These are phyloP conservation scores for Hypoxylon sp. DNA, from an alignment of 2,329 filamentous ascomycete species.

Conservation along the genomic window DNA sequence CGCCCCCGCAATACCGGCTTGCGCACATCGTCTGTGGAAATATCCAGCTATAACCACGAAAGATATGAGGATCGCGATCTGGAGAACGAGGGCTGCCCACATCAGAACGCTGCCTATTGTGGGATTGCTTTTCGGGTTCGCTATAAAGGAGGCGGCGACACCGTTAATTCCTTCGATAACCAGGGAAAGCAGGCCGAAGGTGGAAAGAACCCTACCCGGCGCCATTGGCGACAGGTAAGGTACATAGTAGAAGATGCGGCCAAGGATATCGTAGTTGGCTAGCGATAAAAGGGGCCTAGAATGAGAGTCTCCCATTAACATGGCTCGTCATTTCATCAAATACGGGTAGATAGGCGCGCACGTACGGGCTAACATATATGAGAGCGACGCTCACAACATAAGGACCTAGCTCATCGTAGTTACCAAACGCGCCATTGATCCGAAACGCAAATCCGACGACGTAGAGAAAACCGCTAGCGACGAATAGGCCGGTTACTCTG, in stretches of 20 bases:
- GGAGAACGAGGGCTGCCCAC: constrained; percentile 45
- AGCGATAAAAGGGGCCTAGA: constrained; percentile 71
- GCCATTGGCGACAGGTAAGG: constrained; percentile 70
- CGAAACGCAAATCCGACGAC: constrained; percentile 28
- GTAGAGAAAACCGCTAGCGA: constrained; percentile 23
- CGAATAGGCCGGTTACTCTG: constrained; percentile 27
- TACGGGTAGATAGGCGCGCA: background rate
- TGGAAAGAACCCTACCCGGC: constrained; percentile 62
- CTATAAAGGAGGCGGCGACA: constrained; percentile 49
- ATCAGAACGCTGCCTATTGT: constrained; percentile 15
- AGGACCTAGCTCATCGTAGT: constrained; percentile 26
- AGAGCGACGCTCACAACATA: constrained; percentile 33
- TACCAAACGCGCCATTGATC: constrained; percentile 24
- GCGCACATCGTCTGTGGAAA: constrained; percentile 12
- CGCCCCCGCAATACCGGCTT: constrained; percentile 41
- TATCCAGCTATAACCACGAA: constrained; percentile 43
- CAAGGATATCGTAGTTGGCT: constrained; percentile 74
- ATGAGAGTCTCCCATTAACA: background rate
- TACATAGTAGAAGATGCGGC: constrained; percentile 71
- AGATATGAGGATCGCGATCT: constrained; percentile 17
- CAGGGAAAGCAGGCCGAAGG: constrained; percentile 60
- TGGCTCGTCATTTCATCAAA: background rate
- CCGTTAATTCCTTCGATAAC: constrained; percentile 57
- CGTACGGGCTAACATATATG: constrained; percentile 39
- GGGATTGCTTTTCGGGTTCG: constrained; percentile 22